Evolutionary conservation across 352 stramenopile genomes (phyloP), one percentile per base, ranked within the genome.

Genomic region (Peronosclerospora sorghi): DNA sequence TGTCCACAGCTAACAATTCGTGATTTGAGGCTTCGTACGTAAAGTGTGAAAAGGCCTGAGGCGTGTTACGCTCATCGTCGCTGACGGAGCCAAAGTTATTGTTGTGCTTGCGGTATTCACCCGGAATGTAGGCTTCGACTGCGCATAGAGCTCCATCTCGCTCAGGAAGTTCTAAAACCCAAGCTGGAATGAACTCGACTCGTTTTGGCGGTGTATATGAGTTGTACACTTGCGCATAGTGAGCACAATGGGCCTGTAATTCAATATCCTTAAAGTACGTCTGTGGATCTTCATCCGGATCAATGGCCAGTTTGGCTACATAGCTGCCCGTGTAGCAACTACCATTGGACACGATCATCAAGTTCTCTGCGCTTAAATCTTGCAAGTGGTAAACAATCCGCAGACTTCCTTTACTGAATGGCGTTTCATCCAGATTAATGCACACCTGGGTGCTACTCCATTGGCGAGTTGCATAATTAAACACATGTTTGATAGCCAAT

Each of bases 1-100:
- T 94, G 47, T 98, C 93, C 13, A 96, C 89, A 2, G 95, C 90
- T 12, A 98, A 68, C 28, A 95, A 58, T 40, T 85, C 76, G 45
- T 95, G 90, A 54, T 95, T 70, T 1, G 85, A 96, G 8, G 75
- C 83, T 48, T 97, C 93, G 47, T 96, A 98, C 32, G 85, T 96
- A 50, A 95, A 94, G 32, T 95, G 87, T 1, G 83, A 96, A 51
- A 98, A 98, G 2, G 93, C 85, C 39, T 91, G 79, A 13, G 79
- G 79, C 1, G 79, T 91, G 49, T 87, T 91, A 34, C 79, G 75
- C 42, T 88, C 76, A 45, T 87, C 73, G 28, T 91, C 76, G 36
- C 76, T 91, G 17, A 91, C 79, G 1, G 63, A 87, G 5, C 79
- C 79, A 49, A 89, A 89, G 48, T 91, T 91, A 65, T 91, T 88